Evolutionary conservation across 805 yeast genomes (phyloP).

Genomic region (Schizosaccharomyces lindneri): DNA sequence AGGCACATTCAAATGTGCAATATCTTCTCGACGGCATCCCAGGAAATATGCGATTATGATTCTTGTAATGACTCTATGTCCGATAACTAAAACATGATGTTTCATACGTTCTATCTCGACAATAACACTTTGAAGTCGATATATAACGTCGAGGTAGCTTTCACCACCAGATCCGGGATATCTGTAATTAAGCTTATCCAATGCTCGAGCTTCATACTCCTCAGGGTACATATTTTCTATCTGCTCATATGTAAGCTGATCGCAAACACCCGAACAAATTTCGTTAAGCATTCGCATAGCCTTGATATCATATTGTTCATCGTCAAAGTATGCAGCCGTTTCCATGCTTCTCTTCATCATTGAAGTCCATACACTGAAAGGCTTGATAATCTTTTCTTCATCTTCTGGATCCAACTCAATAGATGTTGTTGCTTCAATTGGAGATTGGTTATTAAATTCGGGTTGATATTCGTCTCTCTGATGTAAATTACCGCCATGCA

Average conservation of each 20-base stretch:
- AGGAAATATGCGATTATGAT: conserved; percentile 71
- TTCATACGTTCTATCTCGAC: conserved; percentile 81
- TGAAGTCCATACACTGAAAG: conserved; percentile 79
- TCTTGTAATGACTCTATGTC: conserved; percentile 80
- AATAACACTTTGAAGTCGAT: conserved; percentile 67
- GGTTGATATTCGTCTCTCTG: background rate
- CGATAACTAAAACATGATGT: conserved; percentile 57
- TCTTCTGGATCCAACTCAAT: background rate
- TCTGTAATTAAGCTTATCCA: conserved; percentile 59
- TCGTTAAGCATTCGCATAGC: conserved; percentile 87
- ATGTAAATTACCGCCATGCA: background rate
- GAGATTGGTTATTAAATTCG: background rate
- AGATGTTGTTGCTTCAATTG: background rate
- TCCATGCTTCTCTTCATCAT: conserved; percentile 59
- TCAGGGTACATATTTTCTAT: conserved; percentile 47
- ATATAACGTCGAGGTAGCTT: conserved; percentile 78
- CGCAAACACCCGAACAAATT: conserved; percentile 76
- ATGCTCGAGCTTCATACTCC: conserved; percentile 53
- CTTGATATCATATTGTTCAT: conserved; percentile 47
- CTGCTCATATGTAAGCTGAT: conserved; percentile 78
- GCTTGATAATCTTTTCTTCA: conserved; percentile 19
- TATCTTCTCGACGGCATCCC: conserved; percentile 30
- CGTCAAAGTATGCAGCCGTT: conserved; percentile 55
- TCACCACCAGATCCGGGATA: conserved; percentile 97
- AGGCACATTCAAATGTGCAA: background rate